Percentiles rank a stretch among this genome's conserved stretches.
Evolutionary conservation across 331 rosid genomes (phyloP).

Genomic region (Arachis monticola): DNA sequence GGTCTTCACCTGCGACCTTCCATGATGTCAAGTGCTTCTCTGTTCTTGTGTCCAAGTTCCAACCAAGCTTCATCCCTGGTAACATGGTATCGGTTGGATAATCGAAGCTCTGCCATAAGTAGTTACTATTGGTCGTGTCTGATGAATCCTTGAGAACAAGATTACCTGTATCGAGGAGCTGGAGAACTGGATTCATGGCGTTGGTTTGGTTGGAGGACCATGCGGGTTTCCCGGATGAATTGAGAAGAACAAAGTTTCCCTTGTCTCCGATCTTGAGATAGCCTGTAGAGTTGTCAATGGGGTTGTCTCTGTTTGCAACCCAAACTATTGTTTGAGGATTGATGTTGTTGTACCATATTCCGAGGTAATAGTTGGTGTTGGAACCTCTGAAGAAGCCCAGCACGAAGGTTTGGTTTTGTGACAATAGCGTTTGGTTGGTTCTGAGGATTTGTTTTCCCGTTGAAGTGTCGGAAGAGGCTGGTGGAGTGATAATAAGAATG

Average conservation of each 20-base stretch:
- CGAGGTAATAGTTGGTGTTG: too few species aligned
- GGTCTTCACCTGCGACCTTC: constrained; percentile 45
- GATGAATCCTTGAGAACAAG: constrained; percentile 45
- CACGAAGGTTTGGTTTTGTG: too few species aligned
- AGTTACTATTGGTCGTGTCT: constrained; percentile 33
- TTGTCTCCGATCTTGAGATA: constrained; percentile 35
- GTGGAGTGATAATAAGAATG: too few species aligned
- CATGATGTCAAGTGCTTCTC: constrained; percentile 49
- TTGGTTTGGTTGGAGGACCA: constrained; percentile 53
- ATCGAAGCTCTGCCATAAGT: constrained; percentile 69
- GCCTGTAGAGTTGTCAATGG: constrained; percentile 45
- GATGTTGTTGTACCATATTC: too few species aligned
- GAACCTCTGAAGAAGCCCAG: too few species aligned
- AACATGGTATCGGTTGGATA: constrained; percentile 60
- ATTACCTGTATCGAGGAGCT: constrained; percentile 59
- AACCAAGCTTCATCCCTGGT: constrained; percentile 66
- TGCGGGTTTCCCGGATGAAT: constrained; percentile 11
- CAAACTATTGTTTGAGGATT: constrained; percentile 40
- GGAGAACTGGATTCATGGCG: constrained; percentile 37
- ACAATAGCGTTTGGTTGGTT: too few species aligned
- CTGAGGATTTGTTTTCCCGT: too few species aligned
- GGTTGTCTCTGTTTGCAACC: constrained; percentile 58
- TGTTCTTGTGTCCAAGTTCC: constrained; percentile 46
- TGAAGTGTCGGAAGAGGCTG: too few species aligned
- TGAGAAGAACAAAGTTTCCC: constrained; percentile 35